A percentile compares a stretch with the other conserved stretches of the same genome.
phyloP scores from a whole-genome alignment of 2,329 filamentous ascomycete genomes.

The Alternaria hordeiaustralica region DNA sequence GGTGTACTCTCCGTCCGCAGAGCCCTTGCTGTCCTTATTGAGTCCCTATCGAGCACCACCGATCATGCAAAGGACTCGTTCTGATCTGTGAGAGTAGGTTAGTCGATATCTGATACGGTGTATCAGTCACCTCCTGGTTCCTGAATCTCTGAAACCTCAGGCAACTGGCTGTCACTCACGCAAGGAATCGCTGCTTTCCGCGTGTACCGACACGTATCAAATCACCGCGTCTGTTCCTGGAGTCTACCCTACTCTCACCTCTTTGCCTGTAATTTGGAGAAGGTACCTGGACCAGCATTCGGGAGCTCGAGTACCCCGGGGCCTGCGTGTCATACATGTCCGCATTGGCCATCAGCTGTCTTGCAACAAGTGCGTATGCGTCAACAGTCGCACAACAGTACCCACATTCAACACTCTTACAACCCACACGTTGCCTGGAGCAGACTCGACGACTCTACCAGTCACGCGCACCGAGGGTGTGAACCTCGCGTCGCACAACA shows the following conservation, averaged over 20 bases:
- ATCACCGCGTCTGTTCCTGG: conserved; percentile 24
- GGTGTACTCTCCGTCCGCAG: conserved; percentile 20
- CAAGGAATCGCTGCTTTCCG: conserved; percentile 38
- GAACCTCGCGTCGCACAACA: conserved; percentile 1
- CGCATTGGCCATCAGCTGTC: conserved; percentile 23
- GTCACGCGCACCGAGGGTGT: background rate
- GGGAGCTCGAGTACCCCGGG: conserved; percentile 5
- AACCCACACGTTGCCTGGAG: conserved; percentile 7
- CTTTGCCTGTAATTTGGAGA: conserved; percentile 10
- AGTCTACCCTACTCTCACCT: conserved; percentile 16
- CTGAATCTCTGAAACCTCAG: conserved; percentile 24
- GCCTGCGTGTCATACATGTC: conserved; percentile 16
- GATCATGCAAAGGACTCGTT: conserved; percentile 36
- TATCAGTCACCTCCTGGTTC: conserved; percentile 18
- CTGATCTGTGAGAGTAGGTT: conserved; percentile 36
- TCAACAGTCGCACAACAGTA: conserved; percentile 19
- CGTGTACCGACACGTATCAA: conserved; percentile 23
- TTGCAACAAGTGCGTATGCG: conserved; percentile 13
- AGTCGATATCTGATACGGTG: conserved; percentile 32
- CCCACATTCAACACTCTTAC: background rate
- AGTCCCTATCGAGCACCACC: conserved; percentile 24
- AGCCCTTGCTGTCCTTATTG: conserved; percentile 29
- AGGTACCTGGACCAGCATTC: conserved; percentile 15
- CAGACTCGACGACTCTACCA: background rate
- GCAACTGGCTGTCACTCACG: conserved; percentile 19